A percentile compares a stretch with the other conserved stretches of the same genome.
Evolutionary conservation across 2,329 filamentous ascomycete species (phyloP).

Genomic region (Westerdykella sp.): DNA sequence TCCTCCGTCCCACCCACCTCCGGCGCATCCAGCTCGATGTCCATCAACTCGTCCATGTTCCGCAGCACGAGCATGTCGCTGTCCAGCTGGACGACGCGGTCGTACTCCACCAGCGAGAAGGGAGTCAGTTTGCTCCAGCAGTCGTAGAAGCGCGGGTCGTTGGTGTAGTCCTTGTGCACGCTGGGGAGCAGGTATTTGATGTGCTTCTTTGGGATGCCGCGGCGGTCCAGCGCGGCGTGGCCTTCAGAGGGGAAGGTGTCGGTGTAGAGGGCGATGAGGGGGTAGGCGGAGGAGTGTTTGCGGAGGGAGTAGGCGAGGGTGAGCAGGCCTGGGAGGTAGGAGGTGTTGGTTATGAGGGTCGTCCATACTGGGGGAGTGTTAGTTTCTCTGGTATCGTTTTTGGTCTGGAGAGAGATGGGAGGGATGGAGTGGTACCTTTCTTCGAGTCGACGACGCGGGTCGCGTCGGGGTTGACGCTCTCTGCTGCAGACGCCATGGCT

Average conservation of each 20-base stretch:
- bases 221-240: conserved; percentile 60
- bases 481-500: too few species aligned
- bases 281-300: conserved; percentile 60
- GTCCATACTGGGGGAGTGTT: conserved; percentile 64
- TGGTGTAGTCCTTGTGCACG: conserved; percentile 59
- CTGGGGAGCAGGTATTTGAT: conserved; percentile 69
- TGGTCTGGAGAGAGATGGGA: background rate
- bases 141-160: conserved; percentile 81
- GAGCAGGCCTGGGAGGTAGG: conserved; percentile 75
- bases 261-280: conserved; percentile 77
- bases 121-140: conserved; percentile 83
- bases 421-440: conserved; percentile 26
- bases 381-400: background rate
- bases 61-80: conserved; percentile 76
- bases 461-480: background rate
- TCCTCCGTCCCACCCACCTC: conserved; percentile 48
- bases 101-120: conserved; percentile 70
- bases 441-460: conserved; percentile 28
- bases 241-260: conserved; percentile 65
- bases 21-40: conserved; percentile 62
- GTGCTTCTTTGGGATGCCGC: conserved; percentile 62
- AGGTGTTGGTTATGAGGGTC: conserved; percentile 75
- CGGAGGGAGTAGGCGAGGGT: conserved; percentile 74
- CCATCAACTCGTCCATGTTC: conserved; percentile 93
- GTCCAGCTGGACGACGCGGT: conserved; percentile 76